Base-by-base conservation (phyloP, 2,329 filamentous ascomycete genomes). In the Pezicula radicicola region DNA sequence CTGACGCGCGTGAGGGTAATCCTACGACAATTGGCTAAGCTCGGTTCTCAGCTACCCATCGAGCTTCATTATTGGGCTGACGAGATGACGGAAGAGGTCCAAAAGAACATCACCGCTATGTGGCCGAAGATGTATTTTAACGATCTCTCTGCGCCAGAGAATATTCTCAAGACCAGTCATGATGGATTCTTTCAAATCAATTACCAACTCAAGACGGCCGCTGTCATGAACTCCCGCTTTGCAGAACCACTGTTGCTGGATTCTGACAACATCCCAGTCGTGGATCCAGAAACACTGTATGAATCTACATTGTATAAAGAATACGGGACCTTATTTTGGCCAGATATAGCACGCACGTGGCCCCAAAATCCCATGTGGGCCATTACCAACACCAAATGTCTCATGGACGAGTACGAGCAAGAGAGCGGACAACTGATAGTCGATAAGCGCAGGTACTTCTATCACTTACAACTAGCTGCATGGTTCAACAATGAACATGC, bases 371-470 rank as follows among this genome's bases (percentile, higher is more conserved):
- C 64, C 28, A 69, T 67, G 64, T 42, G 40, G 40, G 60, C 65
- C 41, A 69, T 69, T 53, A 68, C 66, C 8, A 69, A 70, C 56
- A 69, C 68, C 6, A n/a, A 51, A 7, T 70, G 67, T 49, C 60
- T 60, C 18, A 63, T 65, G 58, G 57, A 69, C 50, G 68, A 70
- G 49, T 70, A 68, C 50, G 68, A 69, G 25, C 40, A 42, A 25
- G 66, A 71, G 49, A 64, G 58, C 27, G 68, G 68, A 10, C 68
- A 71, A 54, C 52, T 70, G 18, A 52, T 70, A 9, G 62, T 71
- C 19, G 66, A 71, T 57, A 71, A 71, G 58, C 53, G 54, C 6
- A 61, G 60, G 18, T 70, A 63, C 58, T 70, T 64, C 60, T 70
- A 71, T 52, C 68, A 70, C 54, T 57, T 71, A 3, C 66, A 69